Evolutionary conservation across 495 filamentous ascomycete species (phyloP), one percentile per base, ranked within the genome.

Genomic region (Bacidia gigantensis): DNA sequence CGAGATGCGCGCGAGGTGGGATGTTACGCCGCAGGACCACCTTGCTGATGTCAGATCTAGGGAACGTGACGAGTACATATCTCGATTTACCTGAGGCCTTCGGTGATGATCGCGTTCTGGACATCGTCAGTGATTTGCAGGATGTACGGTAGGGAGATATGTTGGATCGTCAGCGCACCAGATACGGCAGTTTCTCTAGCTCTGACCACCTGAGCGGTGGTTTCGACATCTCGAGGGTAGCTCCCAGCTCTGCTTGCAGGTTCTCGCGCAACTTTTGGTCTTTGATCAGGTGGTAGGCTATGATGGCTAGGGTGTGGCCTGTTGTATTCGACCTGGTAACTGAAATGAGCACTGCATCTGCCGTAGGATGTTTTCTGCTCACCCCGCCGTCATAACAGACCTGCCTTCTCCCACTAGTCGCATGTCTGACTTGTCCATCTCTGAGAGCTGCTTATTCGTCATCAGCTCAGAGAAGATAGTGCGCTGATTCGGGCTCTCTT

Each of bases 141-240:
- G 32, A 10, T 10, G 10, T n/a, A n/a, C 10, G 32, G 10, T 39
- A 44, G 41, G 29, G 14, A 44, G 20, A 22, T 44, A 22, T n/a
- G n/a, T n/a, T n/a, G n/a, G n/a, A n/a, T n/a, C n/a, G n/a, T n/a
- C n/a, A 17, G 35, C 53, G 9, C 20, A 51, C 53, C 7, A 60
- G 52, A 53, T 75, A 78, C 1, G 75, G 71, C 0, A 73, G 67
- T 50, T 71, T 56, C 49, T 72, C 71, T 0, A 72, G 65, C 20
- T 64, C 51, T 5, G 53, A 52, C 67, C 62, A 67, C 26, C 54
- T 58, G 3, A 65, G 57, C 3, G 17, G 24, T 3, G 51, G 26
- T 21, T 12, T 26, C 0, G 22, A 24, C 17, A 38, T 32, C 23
- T 22, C 29, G 23, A 54, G 40, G n/a, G 60, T 48, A 10, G 56